Evolutionary conservation across 345 rosid species (phyloP).

Genomic region (Citrus maxima): DNA sequence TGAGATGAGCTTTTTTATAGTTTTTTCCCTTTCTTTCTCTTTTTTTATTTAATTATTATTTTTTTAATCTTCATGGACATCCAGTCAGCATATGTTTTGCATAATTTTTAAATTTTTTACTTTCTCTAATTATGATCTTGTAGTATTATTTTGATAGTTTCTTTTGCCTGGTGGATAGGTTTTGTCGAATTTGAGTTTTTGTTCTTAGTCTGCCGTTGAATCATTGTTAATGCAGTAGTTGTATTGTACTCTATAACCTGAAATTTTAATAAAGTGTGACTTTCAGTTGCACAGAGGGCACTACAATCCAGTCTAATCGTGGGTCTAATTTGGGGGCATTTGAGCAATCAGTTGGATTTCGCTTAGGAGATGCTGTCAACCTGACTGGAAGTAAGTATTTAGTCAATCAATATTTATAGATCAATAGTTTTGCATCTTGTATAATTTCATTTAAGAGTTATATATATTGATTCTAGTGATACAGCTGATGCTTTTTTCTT

Average conservation of each 20-base stretch:
- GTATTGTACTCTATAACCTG: not conserved
- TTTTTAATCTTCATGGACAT: not conserved
- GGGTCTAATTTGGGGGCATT: constrained; percentile 30
- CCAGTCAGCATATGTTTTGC: too few species aligned
- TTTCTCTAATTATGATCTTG: not conserved
- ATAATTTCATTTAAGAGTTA: not conserved
- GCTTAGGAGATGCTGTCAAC: constrained; percentile 28
- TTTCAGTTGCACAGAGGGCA: constrained; percentile 30
- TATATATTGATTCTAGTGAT: not conserved
- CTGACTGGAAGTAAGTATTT: constrained; percentile 33
- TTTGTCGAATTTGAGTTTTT: not conserved
- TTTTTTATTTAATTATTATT: not conserved
- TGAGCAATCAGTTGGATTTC: constrained; percentile 30
- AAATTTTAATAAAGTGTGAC: constrained; percentile 15
- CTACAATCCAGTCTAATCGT: constrained; percentile 18
- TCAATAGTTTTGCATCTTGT: not conserved
- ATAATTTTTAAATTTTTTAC: not conserved
- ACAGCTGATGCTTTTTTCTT: not conserved
- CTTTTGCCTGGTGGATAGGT: not conserved
- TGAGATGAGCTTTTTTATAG: too few species aligned
- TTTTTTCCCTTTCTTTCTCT: too few species aligned
- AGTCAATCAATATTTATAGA: not conserved
- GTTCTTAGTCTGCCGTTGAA: not conserved
- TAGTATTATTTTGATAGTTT: not conserved
- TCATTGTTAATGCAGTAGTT: not conserved